Percentiles rank a stretch among this genome's conserved stretches.
phyloP scores from a whole-genome alignment of 1,284 basidiomycete genomes.

The Leccinum insolens region DNA sequence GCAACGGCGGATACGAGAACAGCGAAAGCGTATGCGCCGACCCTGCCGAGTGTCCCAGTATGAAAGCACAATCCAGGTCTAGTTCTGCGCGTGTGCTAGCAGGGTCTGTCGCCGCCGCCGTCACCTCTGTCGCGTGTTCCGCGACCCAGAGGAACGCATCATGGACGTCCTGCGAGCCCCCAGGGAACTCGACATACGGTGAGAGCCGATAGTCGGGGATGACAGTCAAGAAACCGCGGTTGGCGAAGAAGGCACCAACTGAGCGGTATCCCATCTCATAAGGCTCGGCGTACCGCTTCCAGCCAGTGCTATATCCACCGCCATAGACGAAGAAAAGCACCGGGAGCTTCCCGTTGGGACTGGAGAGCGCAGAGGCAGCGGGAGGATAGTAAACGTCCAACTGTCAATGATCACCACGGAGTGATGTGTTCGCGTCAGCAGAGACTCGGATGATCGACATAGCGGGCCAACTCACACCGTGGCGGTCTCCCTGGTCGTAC shows the following conservation, averaged over 20 bases:
- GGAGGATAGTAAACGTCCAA: conserved; percentile 64
- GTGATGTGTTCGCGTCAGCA: not conserved
- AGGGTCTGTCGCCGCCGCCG: conserved; percentile 29
- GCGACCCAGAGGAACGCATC: conserved; percentile 60
- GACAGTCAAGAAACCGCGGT: conserved; percentile 57
- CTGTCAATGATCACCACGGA: conserved; percentile 31
- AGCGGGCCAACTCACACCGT: conserved; percentile 44
- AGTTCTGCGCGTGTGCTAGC: conserved; percentile 26
- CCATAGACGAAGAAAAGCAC: conserved; percentile 58
- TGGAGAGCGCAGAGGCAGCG: conserved; percentile 22
- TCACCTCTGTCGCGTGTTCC: conserved; percentile 37
- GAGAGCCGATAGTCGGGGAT: conserved; percentile 68
- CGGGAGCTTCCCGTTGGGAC: conserved; percentile 41
- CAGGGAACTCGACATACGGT: conserved; percentile 55
- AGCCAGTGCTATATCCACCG: conserved; percentile 58
- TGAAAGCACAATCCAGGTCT: conserved; percentile 44
- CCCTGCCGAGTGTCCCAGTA: conserved; percentile 65
- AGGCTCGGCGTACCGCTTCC: conserved; percentile 46
- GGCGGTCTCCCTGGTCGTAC: conserved; percentile 55
- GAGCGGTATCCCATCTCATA: conserved; percentile 53
- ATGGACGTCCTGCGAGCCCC: conserved; percentile 52
- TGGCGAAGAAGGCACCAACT: conserved; percentile 60
- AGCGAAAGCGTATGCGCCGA: conserved; percentile 49
- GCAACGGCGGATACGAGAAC: conserved; percentile 40
- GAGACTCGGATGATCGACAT: not conserved